A percentile compares a stretch with the other conserved stretches of the same genome.
phyloP scores from a whole-genome alignment of 2,329 filamentous ascomycete species.

The Ceratocystis alfenasii region DNA sequence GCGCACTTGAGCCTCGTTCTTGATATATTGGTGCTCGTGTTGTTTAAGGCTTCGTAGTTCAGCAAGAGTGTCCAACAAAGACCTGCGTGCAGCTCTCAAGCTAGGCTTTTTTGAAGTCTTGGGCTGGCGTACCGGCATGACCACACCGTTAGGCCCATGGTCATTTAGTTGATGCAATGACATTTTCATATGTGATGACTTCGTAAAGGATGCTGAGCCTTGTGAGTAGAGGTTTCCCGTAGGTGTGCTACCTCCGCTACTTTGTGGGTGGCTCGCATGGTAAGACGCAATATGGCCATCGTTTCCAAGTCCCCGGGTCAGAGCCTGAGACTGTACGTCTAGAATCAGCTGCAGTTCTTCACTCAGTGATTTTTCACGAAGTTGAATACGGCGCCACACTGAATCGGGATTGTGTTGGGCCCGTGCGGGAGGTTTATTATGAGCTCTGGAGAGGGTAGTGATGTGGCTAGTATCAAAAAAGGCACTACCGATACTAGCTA shows the following conservation, averaged over 20 bases:
- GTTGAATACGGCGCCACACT: constrained; percentile 37
- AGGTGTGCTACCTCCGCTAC: constrained; percentile 33
- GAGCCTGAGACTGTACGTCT: constrained; percentile 37
- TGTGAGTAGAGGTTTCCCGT: constrained; percentile 31
- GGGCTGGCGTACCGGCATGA: constrained; percentile 51
- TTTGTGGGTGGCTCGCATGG: background rate
- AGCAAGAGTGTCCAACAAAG: constrained; percentile 50
- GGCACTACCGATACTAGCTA: constrained; percentile 27
- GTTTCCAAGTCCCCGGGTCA: constrained; percentile 16
- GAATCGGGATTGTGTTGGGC: constrained; percentile 30
- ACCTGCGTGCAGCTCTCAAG: constrained; percentile 50
- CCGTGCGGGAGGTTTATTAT: background rate
- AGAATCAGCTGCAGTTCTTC: constrained; percentile 38
- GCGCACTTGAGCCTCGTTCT: constrained; percentile 44
- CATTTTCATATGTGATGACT: constrained; percentile 30
- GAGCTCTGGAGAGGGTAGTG: background rate
- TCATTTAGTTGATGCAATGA: constrained; percentile 34
- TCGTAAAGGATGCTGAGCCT: constrained; percentile 31
- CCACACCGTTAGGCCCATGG: constrained; percentile 34
- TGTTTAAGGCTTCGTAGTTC: constrained; percentile 53
- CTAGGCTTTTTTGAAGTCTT: constrained; percentile 39
- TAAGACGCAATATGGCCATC: constrained; percentile 2
- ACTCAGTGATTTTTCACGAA: constrained; percentile 37
- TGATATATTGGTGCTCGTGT: constrained; percentile 53
- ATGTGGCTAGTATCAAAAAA: constrained; percentile 31